These are phyloP conservation scores for Hebeloma cylindrosporum DNA, from an alignment of 768 basidiomycete genomes.

Conservation along the genomic window DNA sequence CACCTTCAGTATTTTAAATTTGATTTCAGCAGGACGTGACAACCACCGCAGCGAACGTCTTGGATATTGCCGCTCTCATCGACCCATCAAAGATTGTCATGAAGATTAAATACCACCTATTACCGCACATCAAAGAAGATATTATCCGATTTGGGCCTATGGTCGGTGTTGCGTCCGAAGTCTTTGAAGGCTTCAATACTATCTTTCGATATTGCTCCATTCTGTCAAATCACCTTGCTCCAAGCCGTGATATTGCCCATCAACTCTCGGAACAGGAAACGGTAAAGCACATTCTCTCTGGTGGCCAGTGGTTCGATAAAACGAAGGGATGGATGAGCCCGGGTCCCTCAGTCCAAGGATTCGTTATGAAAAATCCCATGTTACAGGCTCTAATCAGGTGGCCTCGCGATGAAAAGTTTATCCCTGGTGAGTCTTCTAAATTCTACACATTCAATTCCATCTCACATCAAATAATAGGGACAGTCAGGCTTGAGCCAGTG, in stretches of 20 bases:
- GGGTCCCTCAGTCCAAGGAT: slow-evolving; percentile 10
- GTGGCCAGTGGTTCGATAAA: slow-evolving; percentile 29
- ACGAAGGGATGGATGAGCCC: slow-evolving; percentile 13
- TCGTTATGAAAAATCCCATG: slow-evolving; percentile 9
- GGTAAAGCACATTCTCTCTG: slow-evolving; percentile 30
- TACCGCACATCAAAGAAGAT: slow-evolving; percentile 34
- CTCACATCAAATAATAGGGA: no score
- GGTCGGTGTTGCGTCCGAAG: slow-evolving; percentile 33
- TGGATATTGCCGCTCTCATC: slow-evolving; percentile 32
- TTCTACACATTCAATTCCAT: no score
- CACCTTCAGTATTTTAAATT: neutral
- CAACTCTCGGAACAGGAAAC: slow-evolving; percentile 29
- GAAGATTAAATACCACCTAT: slow-evolving; percentile 38
- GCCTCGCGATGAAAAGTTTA: slow-evolving; percentile 5
- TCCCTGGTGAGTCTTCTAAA: slow-evolving; percentile 12
- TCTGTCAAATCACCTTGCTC: slow-evolving; percentile 42
- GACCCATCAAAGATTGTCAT: slow-evolving; percentile 35
- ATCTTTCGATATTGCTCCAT: slow-evolving; percentile 42
- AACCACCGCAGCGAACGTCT: slow-evolving; percentile 33
- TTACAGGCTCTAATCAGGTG: slow-evolving; percentile 13
- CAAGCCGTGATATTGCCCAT: slow-evolving; percentile 41
- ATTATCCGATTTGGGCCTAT: slow-evolving; percentile 37
- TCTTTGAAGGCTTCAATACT: slow-evolving; percentile 42
- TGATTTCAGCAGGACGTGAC: slow-evolving; percentile 27
- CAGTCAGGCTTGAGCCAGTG: no score